Base-by-base conservation (phyloP, 1,284 basidiomycete genomes). In the Wolfiporia cocos region DNA sequence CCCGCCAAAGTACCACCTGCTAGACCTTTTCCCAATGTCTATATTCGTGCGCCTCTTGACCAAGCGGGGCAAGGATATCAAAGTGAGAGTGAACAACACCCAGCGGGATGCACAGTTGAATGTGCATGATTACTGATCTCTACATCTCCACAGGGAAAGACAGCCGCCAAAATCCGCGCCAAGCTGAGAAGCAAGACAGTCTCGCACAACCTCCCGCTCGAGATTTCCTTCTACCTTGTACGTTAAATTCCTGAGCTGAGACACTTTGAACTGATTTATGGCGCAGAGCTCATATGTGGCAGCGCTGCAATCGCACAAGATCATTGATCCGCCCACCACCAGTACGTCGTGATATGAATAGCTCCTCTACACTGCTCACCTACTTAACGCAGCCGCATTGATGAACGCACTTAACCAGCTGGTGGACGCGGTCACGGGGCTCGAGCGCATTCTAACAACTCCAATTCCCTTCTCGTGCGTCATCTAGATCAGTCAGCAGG, bases 361-460 rank as follows among this genome's bases (percentile, higher is more conserved):
- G 34, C 24, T n/a, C 18, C 22, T 17, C 30, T 22, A 21, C 20
- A 35, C 34, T 7, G 23, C 43, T 41, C 26, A 26, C 35, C 36
- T 6, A 22, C n/a, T 37, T 18, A 15, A 19, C 34, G 5, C 44
- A 84, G 81, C 75, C 51, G 59, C 65, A n/a, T 62, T 88, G 17
- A 46, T 83, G 0, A 54, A 52, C 2, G 55, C 75, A 1, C 57
- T 87, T 6, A 73, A 71, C 49, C 69, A 73, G 48, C 70, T 89
- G 32, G 75, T 78, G 3, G 83, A 88, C 41, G 74, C 79, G 14
- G 63, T 89, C 32, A 81, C 81, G 5, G 78, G 78, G 4, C 67
- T 89, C 3, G 86, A 90, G 56, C 69, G 86, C 33, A 86, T 89
- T 49, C 65, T 88, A 11, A 87, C 85, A 0, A 88, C 84, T 0